Base-by-base conservation (phyloP, 2,329 filamentous ascomycete genomes). In the Biscogniauxia marginata region DNA sequence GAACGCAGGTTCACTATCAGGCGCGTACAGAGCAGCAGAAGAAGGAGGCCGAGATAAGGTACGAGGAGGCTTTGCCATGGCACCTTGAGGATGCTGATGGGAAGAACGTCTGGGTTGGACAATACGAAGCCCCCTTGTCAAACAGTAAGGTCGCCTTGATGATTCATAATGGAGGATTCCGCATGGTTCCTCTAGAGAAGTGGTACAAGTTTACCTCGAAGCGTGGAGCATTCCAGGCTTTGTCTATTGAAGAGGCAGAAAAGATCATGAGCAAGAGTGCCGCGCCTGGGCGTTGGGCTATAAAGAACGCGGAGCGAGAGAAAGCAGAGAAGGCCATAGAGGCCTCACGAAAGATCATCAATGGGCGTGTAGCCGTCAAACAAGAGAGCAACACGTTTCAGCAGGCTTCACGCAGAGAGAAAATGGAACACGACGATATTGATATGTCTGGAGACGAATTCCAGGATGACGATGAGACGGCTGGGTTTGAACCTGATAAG, bases 41-140 rank as follows among this genome's bases (percentile, higher is more conserved):
- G 81, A 96, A 81, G 77, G 82, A 86, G 56, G 79, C 81, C 0
- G 84, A 85, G 55, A 85, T 85, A 75, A 88, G 93, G 61, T 99
- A 98, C 64, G 95, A 98, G 71, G 95, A 99, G 73, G 91, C 93
- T 3, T 79, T 97, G 50, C 95, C 95, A 5, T 99, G 95, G 95
- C 93, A 97, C 71, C 75, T 99, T 34, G 95, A 99, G 71, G 95
- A 99, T 71, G 96, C 93, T 44, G 93, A 99, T 67, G 91, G 92
- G 62, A 96, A 93, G 72, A 93, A 96, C 66, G 89, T 90, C 2
- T 98, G 93, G 91, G 87, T 95, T 30, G 95, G 93, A 46, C 89
- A 87, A 55, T 97, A 98, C 65, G 90, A 98, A 66, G 89, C 89
- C 22, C 90, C 92, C 18, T 81, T 98, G 39, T 96, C 93, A 0